phyloP scores from a whole-genome alignment of 1,139 yeast species.

The Blastobotrys ciferrii region DNA sequence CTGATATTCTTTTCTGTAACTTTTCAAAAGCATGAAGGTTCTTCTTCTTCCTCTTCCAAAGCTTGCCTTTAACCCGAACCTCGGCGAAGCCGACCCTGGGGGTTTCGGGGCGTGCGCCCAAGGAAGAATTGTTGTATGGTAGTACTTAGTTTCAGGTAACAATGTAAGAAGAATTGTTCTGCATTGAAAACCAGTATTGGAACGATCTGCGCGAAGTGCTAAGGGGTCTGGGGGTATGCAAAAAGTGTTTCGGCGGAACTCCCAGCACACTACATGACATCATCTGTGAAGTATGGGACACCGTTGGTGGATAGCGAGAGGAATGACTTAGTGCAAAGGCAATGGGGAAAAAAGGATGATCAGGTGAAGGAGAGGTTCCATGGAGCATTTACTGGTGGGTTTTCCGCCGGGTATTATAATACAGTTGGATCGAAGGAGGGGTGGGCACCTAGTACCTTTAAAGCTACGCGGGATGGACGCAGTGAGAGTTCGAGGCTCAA shows the following conservation, averaged over 20 bases:
- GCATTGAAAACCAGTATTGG: no score
- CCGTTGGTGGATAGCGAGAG: slow-evolving; percentile 2
- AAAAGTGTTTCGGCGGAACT: background rate
- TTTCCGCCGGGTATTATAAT: slow-evolving; percentile 37
- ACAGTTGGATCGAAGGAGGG: slow-evolving; percentile 39
- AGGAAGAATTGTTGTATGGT: no score
- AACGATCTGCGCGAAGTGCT: no score
- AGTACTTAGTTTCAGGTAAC: no score
- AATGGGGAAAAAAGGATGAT: background rate
- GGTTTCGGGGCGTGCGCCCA: no score
- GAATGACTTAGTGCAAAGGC: background rate
- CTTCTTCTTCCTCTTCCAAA: no score
- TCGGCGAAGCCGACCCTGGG: no score
- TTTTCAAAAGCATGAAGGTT: no score
- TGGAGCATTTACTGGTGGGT: slow-evolving; percentile 39
- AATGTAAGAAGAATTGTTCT: no score
- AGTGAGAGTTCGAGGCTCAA: slow-evolving; percentile 16
- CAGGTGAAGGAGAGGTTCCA: slow-evolving; percentile 28
- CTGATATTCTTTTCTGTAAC: no score
- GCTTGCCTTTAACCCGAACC: no score
- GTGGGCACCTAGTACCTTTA: slow-evolving; percentile 34
- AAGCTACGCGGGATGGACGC: slow-evolving; percentile 26
- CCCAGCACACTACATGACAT: background rate
- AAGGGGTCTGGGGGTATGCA: no score
- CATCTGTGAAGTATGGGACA: slow-evolving; percentile 1